Evolutionary conservation across 176 grass and related monocot species (phyloP).

Genomic region (Oryza punctata): DNA sequence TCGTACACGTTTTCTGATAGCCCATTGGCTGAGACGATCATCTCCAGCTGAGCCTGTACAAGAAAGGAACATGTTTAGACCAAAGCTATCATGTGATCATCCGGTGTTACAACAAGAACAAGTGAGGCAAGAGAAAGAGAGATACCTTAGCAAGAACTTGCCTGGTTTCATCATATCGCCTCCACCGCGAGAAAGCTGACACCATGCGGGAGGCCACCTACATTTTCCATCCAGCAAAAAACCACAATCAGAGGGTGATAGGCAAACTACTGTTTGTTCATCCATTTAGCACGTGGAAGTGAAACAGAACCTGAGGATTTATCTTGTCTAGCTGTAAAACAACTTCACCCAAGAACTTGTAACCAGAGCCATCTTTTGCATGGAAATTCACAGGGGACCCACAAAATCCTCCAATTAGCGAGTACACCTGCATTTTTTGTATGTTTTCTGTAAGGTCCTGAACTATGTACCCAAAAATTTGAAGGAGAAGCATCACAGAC

Average conservation of each 20-base stretch:
- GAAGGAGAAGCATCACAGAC: slow-evolving; percentile 34
- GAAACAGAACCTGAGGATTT: slow-evolving; percentile 79
- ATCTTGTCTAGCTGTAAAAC: slow-evolving; percentile 96
- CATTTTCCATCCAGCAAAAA: slow-evolving; percentile 21
- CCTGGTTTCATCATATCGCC: slow-evolving; percentile 71
- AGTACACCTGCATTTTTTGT: slow-evolving; percentile 63
- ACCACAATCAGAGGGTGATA: neutral
- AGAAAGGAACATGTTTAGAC: neutral
- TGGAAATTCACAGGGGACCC: slow-evolving; percentile 93
- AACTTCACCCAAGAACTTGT: slow-evolving; percentile 91
- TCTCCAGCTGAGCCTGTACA: slow-evolving; percentile 84
- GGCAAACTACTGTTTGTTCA: neutral
- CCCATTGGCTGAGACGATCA: slow-evolving; percentile 91
- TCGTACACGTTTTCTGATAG: slow-evolving; percentile 95
- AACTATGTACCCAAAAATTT: neutral
- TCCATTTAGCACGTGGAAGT: neutral
- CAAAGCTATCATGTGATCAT: neutral
- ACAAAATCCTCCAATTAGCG: slow-evolving; percentile 89
- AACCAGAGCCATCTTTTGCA: slow-evolving; percentile 95
- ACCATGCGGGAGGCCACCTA: slow-evolving; percentile 96
- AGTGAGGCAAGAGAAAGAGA: no score
- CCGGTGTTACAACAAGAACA: neutral
- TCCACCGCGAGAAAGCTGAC: slow-evolving; percentile 92
- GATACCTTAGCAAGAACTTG: slow-evolving; percentile 89
- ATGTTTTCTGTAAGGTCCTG: slow-evolving; percentile 21